phyloP scores from a whole-genome alignment of 2,329 filamentous ascomycete genomes.

The Chalara sp. region DNA sequence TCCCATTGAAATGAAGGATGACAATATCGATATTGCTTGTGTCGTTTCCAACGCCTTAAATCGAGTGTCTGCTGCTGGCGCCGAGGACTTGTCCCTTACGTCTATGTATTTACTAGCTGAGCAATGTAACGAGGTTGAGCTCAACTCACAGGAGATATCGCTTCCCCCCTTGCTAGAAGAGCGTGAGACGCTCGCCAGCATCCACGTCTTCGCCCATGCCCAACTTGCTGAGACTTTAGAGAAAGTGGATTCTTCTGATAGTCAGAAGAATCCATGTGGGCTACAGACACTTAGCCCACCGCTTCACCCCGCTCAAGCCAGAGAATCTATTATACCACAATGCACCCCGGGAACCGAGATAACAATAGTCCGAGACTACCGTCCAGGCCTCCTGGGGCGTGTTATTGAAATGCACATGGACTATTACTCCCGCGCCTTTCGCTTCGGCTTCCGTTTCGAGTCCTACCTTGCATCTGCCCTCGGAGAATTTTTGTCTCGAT shows the following conservation, averaged over 20 bases:
- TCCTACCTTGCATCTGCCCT: conserved; percentile 13
- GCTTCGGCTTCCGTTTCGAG: conserved; percentile 23
- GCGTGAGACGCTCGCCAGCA: conserved; percentile 9
- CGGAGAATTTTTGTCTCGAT: conserved; percentile 14
- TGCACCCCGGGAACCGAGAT: not conserved
- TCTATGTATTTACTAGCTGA: conserved; percentile 7
- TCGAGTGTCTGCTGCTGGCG: conserved; percentile 10
- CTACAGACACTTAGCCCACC: conserved; percentile 1
- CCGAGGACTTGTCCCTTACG: conserved; percentile 11
- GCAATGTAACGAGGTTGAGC: not conserved
- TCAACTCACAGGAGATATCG: not conserved
- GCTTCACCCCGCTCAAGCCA: not conserved
- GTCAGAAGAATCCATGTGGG: conserved; percentile 1
- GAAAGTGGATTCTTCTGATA: conserved; percentile 2
- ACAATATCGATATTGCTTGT: conserved; percentile 5
- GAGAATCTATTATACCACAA: not conserved
- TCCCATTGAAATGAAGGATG: conserved; percentile 21
- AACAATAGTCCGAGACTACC: conserved; percentile 23
- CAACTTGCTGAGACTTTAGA: conserved; percentile 17
- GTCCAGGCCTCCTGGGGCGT: conserved; percentile 22
- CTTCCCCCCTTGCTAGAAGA: conserved; percentile 15
- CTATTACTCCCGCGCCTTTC: conserved; percentile 14
- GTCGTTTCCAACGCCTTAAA: conserved; percentile 17
- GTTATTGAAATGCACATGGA: conserved; percentile 25
- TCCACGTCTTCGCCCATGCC: conserved; percentile 16